phyloP scores from a whole-genome alignment of 306 rosid genomes.

The Comarum palustre region DNA sequence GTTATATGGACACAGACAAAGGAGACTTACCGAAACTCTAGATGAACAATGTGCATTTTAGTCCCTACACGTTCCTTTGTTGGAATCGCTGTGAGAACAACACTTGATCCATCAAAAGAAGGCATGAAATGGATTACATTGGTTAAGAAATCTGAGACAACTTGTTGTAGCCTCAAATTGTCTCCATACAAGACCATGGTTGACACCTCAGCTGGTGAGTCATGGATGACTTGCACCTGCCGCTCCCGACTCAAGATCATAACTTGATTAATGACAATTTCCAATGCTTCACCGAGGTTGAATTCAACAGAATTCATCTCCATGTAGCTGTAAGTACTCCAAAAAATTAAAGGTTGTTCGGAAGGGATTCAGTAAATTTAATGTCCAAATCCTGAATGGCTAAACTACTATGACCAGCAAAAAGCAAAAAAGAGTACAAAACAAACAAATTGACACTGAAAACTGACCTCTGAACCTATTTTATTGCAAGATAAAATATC shows the following conservation, averaged over 20 bases:
- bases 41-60: conserved; percentile 38
- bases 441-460: conserved; percentile 8
- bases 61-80: conserved; percentile 36
- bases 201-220: conserved; percentile 35
- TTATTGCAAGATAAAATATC: neutral
- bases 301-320: conserved; percentile 34
- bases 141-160: conserved; percentile 36
- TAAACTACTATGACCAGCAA: neutral
- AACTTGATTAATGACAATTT: conserved; percentile 31
- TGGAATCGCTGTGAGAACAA: conserved; percentile 26
- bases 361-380: neutral
- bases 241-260: conserved; percentile 38
- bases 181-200: conserved; percentile 41
- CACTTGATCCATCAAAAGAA: conserved; percentile 24
- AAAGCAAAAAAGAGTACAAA: neutral
- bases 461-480: conserved; percentile 2
- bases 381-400: neutral
- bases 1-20: neutral
- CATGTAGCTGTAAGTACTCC: conserved; percentile 35
- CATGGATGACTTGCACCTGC: conserved; percentile 28
- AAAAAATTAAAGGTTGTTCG: conserved; percentile 11
- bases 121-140: conserved; percentile 34
- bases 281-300: conserved; percentile 38
- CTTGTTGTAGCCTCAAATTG: conserved; percentile 42
- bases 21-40: conserved; percentile 35